Evolutionary conservation across 2,329 filamentous ascomycete species (phyloP), one percentile per base, ranked within the genome.

Genomic region (Diaporthe humulicola): DNA sequence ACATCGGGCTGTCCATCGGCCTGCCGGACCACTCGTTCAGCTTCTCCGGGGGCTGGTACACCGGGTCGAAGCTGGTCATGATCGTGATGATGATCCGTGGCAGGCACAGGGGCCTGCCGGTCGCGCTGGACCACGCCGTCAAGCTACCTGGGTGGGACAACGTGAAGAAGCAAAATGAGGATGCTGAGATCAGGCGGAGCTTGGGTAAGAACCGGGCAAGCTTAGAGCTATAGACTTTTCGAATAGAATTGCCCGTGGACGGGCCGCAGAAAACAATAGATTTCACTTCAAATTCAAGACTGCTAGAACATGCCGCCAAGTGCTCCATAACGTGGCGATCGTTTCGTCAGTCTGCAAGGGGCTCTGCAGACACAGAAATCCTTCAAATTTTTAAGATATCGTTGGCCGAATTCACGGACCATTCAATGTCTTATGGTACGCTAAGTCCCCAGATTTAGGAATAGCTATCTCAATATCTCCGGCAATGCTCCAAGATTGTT

Each of bases 41-140:
- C 19, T 76, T 76, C 48, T 48, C 28, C 3, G 74, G 74, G 0
- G 74, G 74, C 9, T 76, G 74, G 74, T 76, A 74, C 54, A 76
- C 72, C 0, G 74, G 74, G 12, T 74, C 72, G 4, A 76, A 76
- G 60, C n/a, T 76, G 6, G 52, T 76, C 36, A 71, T 76, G 74
- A 66, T 76, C 30, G 8, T 72, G n/a, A 74, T 76, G 74, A 76
- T 76, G 86, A 79, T 92, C 19, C 82, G 89, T 3, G 89, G 89
- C 0, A 81, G 89, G 1, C 89, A 91, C 81, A 84, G 89, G 2
- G 88, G 88, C 0, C 80, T 91, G 48, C 89, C 89, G 0, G 88
- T 90, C 66, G 87, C 88, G 3, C 83, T 91, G 70, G 89, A 91
- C 78, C 85, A 87, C 25, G 88, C 89, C 5, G 84, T 88, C 5